These are phyloP conservation scores for Rhipidocladum racemiflorum DNA, from an alignment of 176 grass and related monocot genomes.

Conservation along the genomic window DNA sequence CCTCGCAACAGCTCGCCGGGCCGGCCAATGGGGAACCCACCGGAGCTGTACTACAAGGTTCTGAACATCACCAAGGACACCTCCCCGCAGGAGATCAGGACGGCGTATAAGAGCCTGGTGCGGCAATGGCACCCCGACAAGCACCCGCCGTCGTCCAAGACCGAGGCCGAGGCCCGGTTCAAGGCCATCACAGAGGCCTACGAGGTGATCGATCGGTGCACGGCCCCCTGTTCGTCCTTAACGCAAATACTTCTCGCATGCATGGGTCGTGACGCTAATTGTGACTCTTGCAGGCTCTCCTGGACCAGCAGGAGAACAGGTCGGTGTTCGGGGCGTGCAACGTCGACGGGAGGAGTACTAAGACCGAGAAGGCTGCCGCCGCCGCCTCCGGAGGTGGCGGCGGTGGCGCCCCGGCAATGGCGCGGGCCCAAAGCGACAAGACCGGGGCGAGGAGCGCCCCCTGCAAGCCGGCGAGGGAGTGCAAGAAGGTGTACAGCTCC, in stretches of 20 bases:
- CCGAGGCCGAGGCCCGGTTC: slow-evolving; percentile 82
- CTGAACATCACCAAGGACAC: slow-evolving; percentile 63
- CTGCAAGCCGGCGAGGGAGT: slow-evolving; percentile 6
- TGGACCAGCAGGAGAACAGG: slow-evolving; percentile 69
- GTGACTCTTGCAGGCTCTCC: slow-evolving; percentile 43
- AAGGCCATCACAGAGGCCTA: slow-evolving; percentile 92
- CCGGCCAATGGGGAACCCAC: slow-evolving; percentile 49
- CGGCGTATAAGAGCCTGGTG: slow-evolving; percentile 54
- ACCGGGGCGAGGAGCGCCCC: not conserved
- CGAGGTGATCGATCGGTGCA: slow-evolving; percentile 43
- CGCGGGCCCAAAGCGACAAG: slow-evolving; percentile 7
- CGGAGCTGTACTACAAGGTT: slow-evolving; percentile 63
- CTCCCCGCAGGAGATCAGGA: slow-evolving; percentile 59
- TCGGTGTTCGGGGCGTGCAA: slow-evolving; percentile 18
- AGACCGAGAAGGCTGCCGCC: not conserved
- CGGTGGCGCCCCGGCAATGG: not conserved
- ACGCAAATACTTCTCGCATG: not conserved
- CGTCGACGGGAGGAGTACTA: not conserved
- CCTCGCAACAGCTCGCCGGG: not conserved
- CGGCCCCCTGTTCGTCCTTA: not conserved
- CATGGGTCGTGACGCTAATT: not conserved
- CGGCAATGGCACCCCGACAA: slow-evolving; percentile 99
- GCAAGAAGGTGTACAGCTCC: slow-evolving; percentile 45
- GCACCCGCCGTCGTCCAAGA: slow-evolving; percentile 84
- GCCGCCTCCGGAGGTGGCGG: no score